Evolutionary conservation across 768 basidiomycete genomes (phyloP), one percentile per base, ranked within the genome.

Genomic region (Paxillus involutus): DNA sequence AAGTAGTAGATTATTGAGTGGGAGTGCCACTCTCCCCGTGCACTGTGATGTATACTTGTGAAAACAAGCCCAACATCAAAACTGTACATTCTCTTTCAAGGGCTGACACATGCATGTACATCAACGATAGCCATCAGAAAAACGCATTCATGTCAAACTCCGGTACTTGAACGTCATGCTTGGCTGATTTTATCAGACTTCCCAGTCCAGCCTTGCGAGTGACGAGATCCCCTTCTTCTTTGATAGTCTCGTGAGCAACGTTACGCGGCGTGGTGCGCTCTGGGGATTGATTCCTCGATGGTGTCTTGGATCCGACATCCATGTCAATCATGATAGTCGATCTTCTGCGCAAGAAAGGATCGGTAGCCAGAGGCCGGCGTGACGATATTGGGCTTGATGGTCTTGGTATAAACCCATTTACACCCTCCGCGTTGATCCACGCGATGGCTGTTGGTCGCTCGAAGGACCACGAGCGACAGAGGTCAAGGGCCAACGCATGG

Each of bases 391-490:
- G 78, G 57, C 79, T 81, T 17, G 80, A 75, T n/a, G 71, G 60
- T 24, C 47, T 55, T 30, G 79, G 73, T 19, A 6, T 40, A 3
- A 64, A 44, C 49, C 57, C 46, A 33, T 44, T 42, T 42, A 47
- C 35, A n/a, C 41, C 47, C 29, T 35, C 52, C 29, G 48, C 29
- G 39, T 52, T 44, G 9, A 47, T 66, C 16, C 51, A 69, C 19
- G 61, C 56, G 13, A 62, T 59, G 44, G 76, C 75, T 21, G 86
- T 81, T 35, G 94, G 92, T 43, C 87, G 80, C 49, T 89, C 89
- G 67, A 97, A 98, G 1, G 91, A 88, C 95, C 95, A 98, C 0
- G 89, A 88, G 26, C 83, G 80, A 37, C 96, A 86, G 16, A 99
- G 84, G 66, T 94, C 86, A 36, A 99, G 79, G 6, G 92, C 95